Evolutionary conservation across 163 green algal genomes (phyloP), one percentile per base, ranked within the genome.

Genomic region (Picocystis sp.): DNA sequence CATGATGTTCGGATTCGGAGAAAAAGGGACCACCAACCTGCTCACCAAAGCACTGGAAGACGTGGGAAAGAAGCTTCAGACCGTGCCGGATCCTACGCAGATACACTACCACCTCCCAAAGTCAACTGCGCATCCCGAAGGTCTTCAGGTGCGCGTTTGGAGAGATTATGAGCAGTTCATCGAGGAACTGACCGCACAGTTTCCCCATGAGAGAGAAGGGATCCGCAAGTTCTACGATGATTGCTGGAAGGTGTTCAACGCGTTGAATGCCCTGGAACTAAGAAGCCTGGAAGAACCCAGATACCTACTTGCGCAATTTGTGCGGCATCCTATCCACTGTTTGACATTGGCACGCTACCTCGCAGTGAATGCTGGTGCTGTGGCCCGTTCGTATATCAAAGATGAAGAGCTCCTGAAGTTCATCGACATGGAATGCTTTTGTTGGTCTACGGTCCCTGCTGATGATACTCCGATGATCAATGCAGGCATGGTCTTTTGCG

Each of bases 351-450:
- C 78, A 3, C 75, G 22, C 44, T 73, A 63, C 47, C 46, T 71
- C 11, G 43, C 60, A 15, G 35, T 55, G 23, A 71, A 65, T 13
- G 12, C 51, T 10, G 87, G 86, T 11, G 79, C 86, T 48, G 68
- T 84, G 29, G 81, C 81, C 1, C 61, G 79, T 22, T 73, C 70
- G 47, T 65, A 83, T 60, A 88, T 90, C 62, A 80, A 72, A 34
- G 86, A 96, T 56, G 64, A 75, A 11, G 77, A 90, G 70, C 75
- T 96, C 53, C 81, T 96, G 25, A 63, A 57, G 23, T 94, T 94
- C 69, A 93, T 96, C 44, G 87, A 96, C 68, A 78, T 92, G 11
- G 87, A 96, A 73, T 95, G 86, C 81, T 95, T 81, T 70, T 88
- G 84, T 56, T 94, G 85, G 81, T 84, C 68, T 58, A 96, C 81